A percentile compares a stretch with the other conserved stretches of the same genome.
phyloP scores from a whole-genome alignment of 1,139 yeast genomes.

The Scheffersomyces cryptocercus region DNA sequence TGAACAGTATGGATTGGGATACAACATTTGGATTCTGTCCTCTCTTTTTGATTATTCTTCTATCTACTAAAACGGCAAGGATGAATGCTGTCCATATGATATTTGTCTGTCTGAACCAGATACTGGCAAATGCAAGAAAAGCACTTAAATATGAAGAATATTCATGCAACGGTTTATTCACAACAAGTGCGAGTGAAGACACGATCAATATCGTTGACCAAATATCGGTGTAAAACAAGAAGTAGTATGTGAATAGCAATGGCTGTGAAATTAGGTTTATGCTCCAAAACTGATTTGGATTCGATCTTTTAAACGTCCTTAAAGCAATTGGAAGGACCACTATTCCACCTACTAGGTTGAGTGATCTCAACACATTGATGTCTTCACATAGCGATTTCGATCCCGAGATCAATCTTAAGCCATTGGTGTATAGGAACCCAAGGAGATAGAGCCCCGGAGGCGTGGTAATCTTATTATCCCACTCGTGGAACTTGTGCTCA shows the following conservation, averaged over 20 bases:
- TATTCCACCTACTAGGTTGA: constrained; percentile 66
- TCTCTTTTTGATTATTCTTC: constrained; percentile 16
- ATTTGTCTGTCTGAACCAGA: constrained; percentile 87
- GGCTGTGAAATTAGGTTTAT: constrained; percentile 63
- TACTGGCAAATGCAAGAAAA: constrained; percentile 53
- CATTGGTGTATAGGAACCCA: constrained; percentile 51
- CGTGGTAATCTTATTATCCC: constrained; percentile 94
- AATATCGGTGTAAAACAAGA: constrained; percentile 86
- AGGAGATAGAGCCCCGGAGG: constrained; percentile 89
- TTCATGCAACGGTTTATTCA: constrained; percentile 18
- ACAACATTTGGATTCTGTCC: constrained; percentile 5
- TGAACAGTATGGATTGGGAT: constrained; percentile 15
- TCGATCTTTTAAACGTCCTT: constrained; percentile 26
- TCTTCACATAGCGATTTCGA: constrained; percentile 26
- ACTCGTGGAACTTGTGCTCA: constrained; percentile 54
- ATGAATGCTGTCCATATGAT: constrained; percentile 79
- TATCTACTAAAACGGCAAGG: constrained; percentile 56
- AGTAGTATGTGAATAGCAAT: constrained; percentile 67
- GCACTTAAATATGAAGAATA: constrained; percentile 34
- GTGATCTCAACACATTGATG: constrained; percentile 50
- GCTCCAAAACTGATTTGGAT: constrained; percentile 45
- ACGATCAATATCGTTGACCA: constrained; percentile 78
- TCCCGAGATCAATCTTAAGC: constrained; percentile 20
- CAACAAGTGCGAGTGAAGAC: constrained; percentile 39
- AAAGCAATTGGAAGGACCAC: constrained; percentile 49